Conservation (phyloP, 2,329 filamentous ascomycete genomes). For the Tetracladium maxilliforme region DNA sequence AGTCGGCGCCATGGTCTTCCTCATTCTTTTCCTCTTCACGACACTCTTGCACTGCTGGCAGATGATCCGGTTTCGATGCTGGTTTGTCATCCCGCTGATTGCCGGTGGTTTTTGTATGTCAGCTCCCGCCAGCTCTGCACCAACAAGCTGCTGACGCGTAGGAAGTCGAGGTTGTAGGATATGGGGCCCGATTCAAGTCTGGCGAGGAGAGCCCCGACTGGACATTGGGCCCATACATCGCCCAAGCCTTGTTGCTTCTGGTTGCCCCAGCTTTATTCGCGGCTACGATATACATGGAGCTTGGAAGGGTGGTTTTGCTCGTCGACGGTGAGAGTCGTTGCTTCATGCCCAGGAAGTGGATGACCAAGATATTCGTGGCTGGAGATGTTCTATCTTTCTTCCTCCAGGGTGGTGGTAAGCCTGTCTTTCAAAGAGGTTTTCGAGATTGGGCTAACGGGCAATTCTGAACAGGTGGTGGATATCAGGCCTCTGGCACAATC, state of each 20-base stretch:
- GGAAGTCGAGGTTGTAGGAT: conserved; percentile 22
- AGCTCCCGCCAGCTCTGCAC: conserved; percentile 7
- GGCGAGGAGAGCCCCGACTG: conserved; percentile 8
- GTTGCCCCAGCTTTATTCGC: conserved; percentile 23
- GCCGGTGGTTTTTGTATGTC: conserved; percentile 28
- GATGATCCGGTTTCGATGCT: conserved; percentile 24
- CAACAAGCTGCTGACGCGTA: conserved; percentile 12
- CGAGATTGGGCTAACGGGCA: not conserved
- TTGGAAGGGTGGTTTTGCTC: conserved; percentile 19
- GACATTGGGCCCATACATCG: conserved; percentile 13
- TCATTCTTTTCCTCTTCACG: conserved; percentile 24
- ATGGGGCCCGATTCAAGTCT: conserved; percentile 11
- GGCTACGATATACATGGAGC: conserved; percentile 23
- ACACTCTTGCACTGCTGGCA: conserved; percentile 24
- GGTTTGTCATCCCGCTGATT: conserved; percentile 31
- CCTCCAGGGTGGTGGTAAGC: conserved; percentile 20
- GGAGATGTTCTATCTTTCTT: conserved; percentile 29
- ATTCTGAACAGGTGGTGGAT: conserved; percentile 6
- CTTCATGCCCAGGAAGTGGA: conserved; percentile 21
- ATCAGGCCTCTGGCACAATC: conserved; percentile 12
- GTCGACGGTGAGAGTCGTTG: conserved; percentile 21
- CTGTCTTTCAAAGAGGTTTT: conserved; percentile 3
- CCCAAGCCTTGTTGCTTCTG: conserved; percentile 19
- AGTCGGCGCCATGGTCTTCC: conserved; percentile 27
- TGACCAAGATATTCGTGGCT: conserved; percentile 30